Base-by-base conservation (phyloP, 78 protist genomes). In the Dictyostelium firmibasis region DNA sequence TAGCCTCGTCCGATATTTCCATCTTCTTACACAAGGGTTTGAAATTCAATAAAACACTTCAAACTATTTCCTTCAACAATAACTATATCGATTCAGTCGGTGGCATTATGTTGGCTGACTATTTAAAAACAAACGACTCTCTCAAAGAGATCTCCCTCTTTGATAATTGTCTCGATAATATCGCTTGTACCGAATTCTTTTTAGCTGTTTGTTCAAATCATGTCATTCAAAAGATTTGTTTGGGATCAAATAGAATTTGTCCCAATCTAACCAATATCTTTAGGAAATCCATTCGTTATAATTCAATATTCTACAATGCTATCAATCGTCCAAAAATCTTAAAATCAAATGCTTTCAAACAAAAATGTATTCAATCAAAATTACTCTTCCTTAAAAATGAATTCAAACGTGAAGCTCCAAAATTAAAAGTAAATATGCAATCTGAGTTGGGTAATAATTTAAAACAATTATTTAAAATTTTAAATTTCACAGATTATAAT, bases 81-180 rank as follows among this genome's bases (percentile, higher is more conserved):
- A 89, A 89, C 38, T 84, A 81, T 27, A 89, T 89, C 64, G n/a
- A 41, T 9, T 31, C 83, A 0, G 77, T 79, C 3, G 94, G 87
- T 81, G 94, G 94, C 5, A 89, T 69, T 23, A 72, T 81, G 33
- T 38, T 89, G 31, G 94, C 94, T 18, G 84, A 81, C n/a, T 81
- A 81, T 16, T 44, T 89, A 38, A 31, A 64, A 44, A 8, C 25
- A 0, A 89, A 89, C 18, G 20, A 38, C 27, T 70, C 83, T 16
- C 47, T 89, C 2, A 9, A 35, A 0, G 82, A 81, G 33, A 25
- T 89, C 20, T 81, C 87, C 3, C 87, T 89, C 10, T 81, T 67
- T 27, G 94, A 89, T 27, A 89, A 89, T 50, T n/a, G 74, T 29
- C 18, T 89, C 16, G 94, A 89, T 64, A 89, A 89, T 25, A 27